Percentiles rank a stretch among this genome's conserved stretches.
phyloP scores from a whole-genome alignment of 768 basidiomycete genomes.

The Agaricus bisporus region DNA sequence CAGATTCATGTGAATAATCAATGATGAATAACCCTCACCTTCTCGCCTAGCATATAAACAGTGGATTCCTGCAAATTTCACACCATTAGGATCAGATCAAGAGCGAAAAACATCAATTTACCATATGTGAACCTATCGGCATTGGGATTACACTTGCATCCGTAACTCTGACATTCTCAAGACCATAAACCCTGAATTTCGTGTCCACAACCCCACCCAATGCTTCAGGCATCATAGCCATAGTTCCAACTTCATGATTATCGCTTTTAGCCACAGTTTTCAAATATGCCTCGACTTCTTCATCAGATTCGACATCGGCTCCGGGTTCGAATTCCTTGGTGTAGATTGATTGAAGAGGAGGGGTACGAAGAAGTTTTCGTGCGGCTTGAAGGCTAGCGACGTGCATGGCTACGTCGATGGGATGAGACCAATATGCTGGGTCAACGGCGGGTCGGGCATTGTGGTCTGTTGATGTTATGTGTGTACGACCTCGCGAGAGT shows the following conservation, averaged over 20 bases:
- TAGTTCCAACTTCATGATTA: conserved; percentile 29
- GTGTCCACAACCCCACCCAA: conserved; percentile 33
- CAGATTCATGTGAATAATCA: neutral
- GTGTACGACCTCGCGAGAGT: conserved; percentile 39
- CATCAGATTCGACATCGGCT: conserved; percentile 11
- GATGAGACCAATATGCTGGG: conserved; percentile 37
- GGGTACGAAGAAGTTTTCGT: conserved; percentile 20
- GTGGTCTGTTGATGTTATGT: conserved; percentile 36
- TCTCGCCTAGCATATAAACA: conserved; percentile 25
- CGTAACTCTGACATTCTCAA: conserved; percentile 27
- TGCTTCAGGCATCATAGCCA: conserved; percentile 33
- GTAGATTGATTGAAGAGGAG: conserved; percentile 25
- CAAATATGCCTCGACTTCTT: conserved; percentile 20
- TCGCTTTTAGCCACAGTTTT: conserved; percentile 22
- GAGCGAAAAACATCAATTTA: conserved; percentile 11
- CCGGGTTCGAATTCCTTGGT: conserved; percentile 27
- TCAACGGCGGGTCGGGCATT: conserved; percentile 41
- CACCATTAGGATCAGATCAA: conserved; percentile 1
- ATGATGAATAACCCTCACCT: conserved; percentile 11
- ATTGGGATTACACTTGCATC: conserved; percentile 29
- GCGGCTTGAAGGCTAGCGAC: conserved; percentile 26
- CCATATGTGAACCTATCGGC: conserved; percentile 26
- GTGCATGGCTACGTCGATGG: conserved; percentile 25
- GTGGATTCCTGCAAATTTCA: conserved; percentile 14
- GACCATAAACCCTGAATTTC: conserved; percentile 28